Percentiles rank a stretch among this genome's conserved stretches.
Evolutionary conservation across 2,329 filamentous ascomycete genomes (phyloP).

Genomic region (Metarhizium anisopliae): DNA sequence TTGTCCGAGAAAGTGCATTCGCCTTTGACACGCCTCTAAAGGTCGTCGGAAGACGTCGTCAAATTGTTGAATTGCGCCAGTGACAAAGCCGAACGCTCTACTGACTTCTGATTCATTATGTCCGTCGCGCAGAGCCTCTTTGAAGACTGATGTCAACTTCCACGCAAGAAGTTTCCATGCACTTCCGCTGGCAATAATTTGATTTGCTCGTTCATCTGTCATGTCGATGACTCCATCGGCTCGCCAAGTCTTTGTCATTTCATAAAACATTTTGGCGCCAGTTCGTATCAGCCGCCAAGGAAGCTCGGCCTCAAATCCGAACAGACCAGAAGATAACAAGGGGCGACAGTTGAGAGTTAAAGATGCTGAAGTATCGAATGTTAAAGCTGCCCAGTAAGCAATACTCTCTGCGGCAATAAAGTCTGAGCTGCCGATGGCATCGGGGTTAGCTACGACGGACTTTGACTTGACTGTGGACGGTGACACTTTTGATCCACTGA

Average conservation of each 20-base stretch:
- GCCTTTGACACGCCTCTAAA: constrained; percentile 20
- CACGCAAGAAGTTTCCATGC: constrained; percentile 22
- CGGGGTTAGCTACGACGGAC: constrained; percentile 14
- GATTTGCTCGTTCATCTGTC: constrained; percentile 22
- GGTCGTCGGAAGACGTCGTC: constrained; percentile 17
- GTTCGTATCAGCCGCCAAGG: constrained; percentile 20
- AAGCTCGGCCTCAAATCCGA: constrained; percentile 21
- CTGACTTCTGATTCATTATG: constrained; percentile 21
- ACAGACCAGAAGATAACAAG: constrained; percentile 28
- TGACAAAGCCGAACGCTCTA: constrained; percentile 15
- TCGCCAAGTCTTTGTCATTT: constrained; percentile 17
- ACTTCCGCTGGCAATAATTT: constrained; percentile 18
- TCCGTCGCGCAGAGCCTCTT: constrained; percentile 22
- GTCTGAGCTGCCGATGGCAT: constrained; percentile 18
- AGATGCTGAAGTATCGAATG: constrained; percentile 31
- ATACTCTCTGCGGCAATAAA: constrained; percentile 29
- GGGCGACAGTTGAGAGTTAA: constrained; percentile 30
- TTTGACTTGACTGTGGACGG: constrained; percentile 12
- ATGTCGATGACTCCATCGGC: constrained; percentile 15
- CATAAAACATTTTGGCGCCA: constrained; percentile 19
- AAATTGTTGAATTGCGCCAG: constrained; percentile 19
- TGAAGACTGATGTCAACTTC: constrained; percentile 23
- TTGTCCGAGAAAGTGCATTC: constrained; percentile 22
- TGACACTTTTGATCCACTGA: constrained; percentile 30
- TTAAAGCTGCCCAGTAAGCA: constrained; percentile 32